Evolutionary conservation across 2,329 filamentous ascomycete species (phyloP), one percentile per base, ranked within the genome.

Genomic region (Neofusicoccum sp.): DNA sequence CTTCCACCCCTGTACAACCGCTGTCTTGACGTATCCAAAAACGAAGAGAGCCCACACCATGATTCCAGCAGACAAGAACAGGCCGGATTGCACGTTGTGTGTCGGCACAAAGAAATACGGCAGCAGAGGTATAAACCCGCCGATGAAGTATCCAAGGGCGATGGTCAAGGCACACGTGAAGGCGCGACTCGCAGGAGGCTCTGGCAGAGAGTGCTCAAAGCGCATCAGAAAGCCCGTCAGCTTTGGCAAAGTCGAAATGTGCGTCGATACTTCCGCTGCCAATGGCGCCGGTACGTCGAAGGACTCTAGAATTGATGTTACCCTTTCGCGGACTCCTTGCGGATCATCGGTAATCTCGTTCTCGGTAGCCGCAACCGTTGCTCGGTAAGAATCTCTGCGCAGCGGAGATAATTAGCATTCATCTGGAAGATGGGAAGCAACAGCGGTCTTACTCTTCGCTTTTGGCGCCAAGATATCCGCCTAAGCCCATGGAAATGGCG

Each of bases 401-500:
- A 16, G 28, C 14, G 14, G 22, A 22, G 2, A 22, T 22, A 37
- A 11, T 48, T 16, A 48, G 41, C 41, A 7, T 2, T 3, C 22
- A 48, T 48, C 16, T 8, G 16, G 2, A 12, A 12, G 8, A 29
- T 12, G 8, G 14, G 8, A 37, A 9, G 41, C 5, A 33, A 16
- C 16, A 11, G 22, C 7, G 29, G 14, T 44, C 54, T n/a, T 41
- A 64, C 62, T 14, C 56, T 54, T 88, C 86, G 1, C 84, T 86
- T 33, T 80, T 79, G 22, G 87, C 87, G 7, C 88, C 89, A 3
- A 92, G 80, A 73, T 89, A 92, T 8, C 87, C 89, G 31, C 89
- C 89, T 5, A 92, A 79, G 1, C 89, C 89, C 90, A 92, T 92
- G 56, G 85, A 88, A 67, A 92, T 90, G 69, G 87, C 87, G 28